Percentiles rank a stretch among this genome's conserved stretches.
These are phyloP conservation scores for Hypoxylon sp. DNA, from an alignment of 2,329 filamentous ascomycete genomes.

Conservation along the genomic window DNA sequence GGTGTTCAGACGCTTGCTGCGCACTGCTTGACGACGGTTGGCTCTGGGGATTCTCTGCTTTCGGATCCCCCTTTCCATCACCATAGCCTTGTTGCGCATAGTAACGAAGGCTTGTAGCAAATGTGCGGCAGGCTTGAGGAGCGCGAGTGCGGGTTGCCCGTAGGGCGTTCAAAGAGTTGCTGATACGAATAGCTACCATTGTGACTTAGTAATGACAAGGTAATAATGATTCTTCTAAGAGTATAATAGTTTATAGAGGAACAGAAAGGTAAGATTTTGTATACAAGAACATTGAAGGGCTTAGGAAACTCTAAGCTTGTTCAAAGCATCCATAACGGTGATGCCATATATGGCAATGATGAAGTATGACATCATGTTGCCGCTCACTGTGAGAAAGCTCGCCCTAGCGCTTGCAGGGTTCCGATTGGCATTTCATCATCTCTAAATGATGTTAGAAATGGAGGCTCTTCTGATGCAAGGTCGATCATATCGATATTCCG, in stretches of 20 bases:
- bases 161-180: conserved; percentile 46
- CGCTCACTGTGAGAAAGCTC: conserved; percentile 16
- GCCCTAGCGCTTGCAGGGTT: conserved; percentile 28
- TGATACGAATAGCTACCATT: conserved; percentile 52
- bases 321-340: conserved; percentile 26
- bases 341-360: conserved; percentile 45
- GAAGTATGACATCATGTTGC: conserved; percentile 51
- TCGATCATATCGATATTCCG: conserved; percentile 16
- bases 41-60: conserved; percentile 56
- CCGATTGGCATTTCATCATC: conserved; percentile 17
- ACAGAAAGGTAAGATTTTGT: conserved; percentile 21
- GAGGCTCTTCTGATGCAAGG: conserved; percentile 23
- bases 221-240: not conserved
- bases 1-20: conserved; percentile 59
- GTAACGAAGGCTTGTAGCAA: conserved; percentile 44
- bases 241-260: not conserved
- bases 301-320: conserved; percentile 16
- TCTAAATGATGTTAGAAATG: conserved; percentile 4
- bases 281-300: conserved; percentile 6
- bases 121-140: conserved; percentile 46
- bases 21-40: conserved; percentile 54
- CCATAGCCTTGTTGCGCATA: conserved; percentile 58
- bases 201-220: conserved; percentile 21
- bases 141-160: conserved; percentile 44
- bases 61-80: conserved; percentile 58